Base-by-base conservation (phyloP, 192 early-diverging fungal species). In the Backusella tuberculispora region DNA sequence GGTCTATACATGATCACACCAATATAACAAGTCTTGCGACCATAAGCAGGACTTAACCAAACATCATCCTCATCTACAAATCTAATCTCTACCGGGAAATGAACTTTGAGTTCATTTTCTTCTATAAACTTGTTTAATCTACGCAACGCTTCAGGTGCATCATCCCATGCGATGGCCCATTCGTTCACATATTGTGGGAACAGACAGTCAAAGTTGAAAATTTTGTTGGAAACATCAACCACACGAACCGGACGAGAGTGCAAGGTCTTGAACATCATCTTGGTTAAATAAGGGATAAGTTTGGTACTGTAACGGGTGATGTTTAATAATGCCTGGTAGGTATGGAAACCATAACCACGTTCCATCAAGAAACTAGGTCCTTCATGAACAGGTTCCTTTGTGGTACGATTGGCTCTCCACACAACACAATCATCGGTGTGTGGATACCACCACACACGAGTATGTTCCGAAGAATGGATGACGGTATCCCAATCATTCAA, bases 1-100 rank as follows among this genome's bases (percentile, higher is more conserved):
- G 93, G 93, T 66, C 93, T 82, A 70, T 91, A 91, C 89, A 93
- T 93, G 43, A 95, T 92, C 34, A 93, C 82, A 13, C 90, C 93
- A 69, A 95, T 93, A 47, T 91, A 92, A 69, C 92, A 92, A 10
- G 89, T 86, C 46, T 89, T 85, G 15, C 84, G 82, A 21, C 80
- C 78, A 74, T 90, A 91, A 6, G 87, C 78, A 5, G 93, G 92
- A 69, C 91, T 93, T 12, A 93, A 75, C 90, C 91, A 93, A 42
- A 92, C 86, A 70, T 88, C 81, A 72, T 91, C 90, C 50, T 82
- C 80, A 69, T 87, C 85, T 19, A 87, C 87, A 78, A 93, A 93
- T 43, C 93, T 77, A 19, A 92, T 85, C 69, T 95, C 90, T 0
- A 95, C 86, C 0, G 93, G 93, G 64, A 90, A 92, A 68, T 95